Conservation (phyloP, 257 asterid genomes). For the Penstemon eatonii region DNA sequence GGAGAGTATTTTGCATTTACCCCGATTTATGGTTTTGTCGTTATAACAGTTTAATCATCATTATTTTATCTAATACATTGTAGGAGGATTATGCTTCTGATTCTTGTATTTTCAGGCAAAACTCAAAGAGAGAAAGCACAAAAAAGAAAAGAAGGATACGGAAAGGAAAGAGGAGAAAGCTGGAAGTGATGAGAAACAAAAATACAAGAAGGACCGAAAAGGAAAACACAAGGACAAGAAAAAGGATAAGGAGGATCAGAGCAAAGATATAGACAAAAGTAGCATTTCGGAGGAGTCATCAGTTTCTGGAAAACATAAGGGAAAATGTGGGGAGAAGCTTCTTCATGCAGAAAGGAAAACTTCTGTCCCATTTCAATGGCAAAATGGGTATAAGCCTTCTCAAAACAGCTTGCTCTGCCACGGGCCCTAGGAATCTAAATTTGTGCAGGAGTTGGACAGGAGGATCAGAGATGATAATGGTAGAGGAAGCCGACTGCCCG, state of each 20-base stretch:
- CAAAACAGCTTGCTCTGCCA: constrained; percentile 31
- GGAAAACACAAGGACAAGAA: constrained; percentile 59
- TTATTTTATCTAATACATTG: constrained; percentile 9
- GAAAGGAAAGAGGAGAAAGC: constrained; percentile 62
- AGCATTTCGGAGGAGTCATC: constrained; percentile 60
- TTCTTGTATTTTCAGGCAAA: constrained; percentile 52
- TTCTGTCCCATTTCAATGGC: constrained; percentile 38
- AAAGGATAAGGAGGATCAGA: constrained; percentile 52
- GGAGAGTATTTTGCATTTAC: no score
- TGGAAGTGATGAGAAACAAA: constrained; percentile 54
- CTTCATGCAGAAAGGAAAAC: constrained; percentile 37
- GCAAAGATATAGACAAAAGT: constrained; percentile 56
- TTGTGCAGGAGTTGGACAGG: constrained; percentile 58
- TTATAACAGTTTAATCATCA: not conserved
- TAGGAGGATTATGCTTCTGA: constrained; percentile 21
- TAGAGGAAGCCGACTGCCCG: constrained; percentile 44
- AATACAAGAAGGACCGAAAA: constrained; percentile 66
- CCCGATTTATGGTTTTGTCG: not conserved
- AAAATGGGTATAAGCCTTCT: constrained; percentile 46
- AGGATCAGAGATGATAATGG: constrained; percentile 54
- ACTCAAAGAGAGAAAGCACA: constrained; percentile 61
- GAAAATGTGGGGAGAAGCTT: constrained; percentile 38
- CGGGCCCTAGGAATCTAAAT: constrained; percentile 47
- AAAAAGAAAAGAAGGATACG: constrained; percentile 68
- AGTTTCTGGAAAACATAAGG: constrained; percentile 44